A percentile compares a stretch with the other conserved stretches of the same genome.
Conservation (phyloP, 148 eudicot species). For the Amaranthus hypochondriacus region DNA sequence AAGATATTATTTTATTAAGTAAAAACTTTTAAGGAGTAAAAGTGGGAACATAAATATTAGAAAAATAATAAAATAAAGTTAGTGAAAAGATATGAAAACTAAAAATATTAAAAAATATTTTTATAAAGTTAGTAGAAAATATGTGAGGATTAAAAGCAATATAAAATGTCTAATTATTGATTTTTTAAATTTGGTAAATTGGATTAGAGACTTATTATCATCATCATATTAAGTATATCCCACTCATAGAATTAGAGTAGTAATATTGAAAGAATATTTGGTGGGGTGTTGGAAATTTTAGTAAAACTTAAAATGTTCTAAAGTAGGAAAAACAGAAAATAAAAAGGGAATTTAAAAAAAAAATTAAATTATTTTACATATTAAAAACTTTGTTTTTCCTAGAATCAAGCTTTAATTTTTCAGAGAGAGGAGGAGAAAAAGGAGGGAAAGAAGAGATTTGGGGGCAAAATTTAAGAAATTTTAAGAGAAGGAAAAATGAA, state of each 20-base stretch:
- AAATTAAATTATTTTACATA: not conserved
- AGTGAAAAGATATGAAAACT: no score
- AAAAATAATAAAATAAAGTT: no score
- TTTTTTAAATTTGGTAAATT: not conserved
- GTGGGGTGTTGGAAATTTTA: conserved; percentile 11
- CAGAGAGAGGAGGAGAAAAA: not conserved
- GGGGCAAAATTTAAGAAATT: conserved; percentile 13
- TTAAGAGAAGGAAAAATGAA: conserved; percentile 14
- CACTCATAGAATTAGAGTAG: not conserved
- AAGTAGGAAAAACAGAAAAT: not conserved
- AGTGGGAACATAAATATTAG: no score
- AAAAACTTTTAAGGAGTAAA: no score
- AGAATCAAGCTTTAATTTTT: conserved; percentile 14
- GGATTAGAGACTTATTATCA: not conserved
- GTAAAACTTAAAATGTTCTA: conserved; percentile 9
- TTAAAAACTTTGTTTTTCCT: conserved; percentile 18
- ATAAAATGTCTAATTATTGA: no score
- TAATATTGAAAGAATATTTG: conserved; percentile 11
- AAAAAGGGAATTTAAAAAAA: not conserved
- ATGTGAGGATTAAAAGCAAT: no score
- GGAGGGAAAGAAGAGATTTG: not conserved
- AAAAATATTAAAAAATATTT: no score
- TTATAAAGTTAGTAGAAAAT: no score
- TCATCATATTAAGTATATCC: no score
- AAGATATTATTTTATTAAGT: no score